These are phyloP conservation scores for Colletotrichum gigasporum DNA, from an alignment of 2,329 filamentous ascomycete species.

Conservation along the genomic window DNA sequence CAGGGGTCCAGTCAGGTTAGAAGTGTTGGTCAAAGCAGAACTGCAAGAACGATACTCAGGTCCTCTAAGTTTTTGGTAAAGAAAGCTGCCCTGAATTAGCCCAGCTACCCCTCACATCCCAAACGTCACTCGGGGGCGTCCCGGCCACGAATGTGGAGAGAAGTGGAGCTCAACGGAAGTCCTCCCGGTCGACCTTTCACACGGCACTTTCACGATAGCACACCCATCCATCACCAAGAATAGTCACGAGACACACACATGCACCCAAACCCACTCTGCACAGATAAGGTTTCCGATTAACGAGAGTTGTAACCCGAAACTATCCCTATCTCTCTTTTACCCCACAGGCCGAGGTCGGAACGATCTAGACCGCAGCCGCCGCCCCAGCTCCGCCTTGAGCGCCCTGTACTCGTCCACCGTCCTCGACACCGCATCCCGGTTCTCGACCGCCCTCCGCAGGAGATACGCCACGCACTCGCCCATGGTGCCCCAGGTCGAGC, in stretches of 20 bases:
- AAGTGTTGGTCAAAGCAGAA: too few relatives aligned
- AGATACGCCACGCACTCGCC: conserved; percentile 40
- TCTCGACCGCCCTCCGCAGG: conserved; percentile 38
- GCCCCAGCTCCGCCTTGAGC: conserved; percentile 39
- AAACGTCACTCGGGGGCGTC: background rate
- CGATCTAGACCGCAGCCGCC: conserved; percentile 38
- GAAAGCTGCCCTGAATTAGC: background rate
- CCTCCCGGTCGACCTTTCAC: conserved; percentile 10
- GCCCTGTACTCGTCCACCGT: conserved; percentile 42
- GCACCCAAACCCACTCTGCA: background rate
- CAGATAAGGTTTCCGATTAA: conserved; percentile 9
- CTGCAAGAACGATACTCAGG: too few relatives aligned
- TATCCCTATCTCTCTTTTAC: background rate
- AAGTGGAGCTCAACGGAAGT: conserved; percentile 8
- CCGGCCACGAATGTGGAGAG: background rate
- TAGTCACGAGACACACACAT: background rate
- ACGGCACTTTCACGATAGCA: background rate
- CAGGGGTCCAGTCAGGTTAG: too few relatives aligned
- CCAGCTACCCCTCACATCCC: conserved; percentile 16
- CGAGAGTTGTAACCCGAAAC: too few relatives aligned
- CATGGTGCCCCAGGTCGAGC: conserved; percentile 40
- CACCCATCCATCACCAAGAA: background rate
- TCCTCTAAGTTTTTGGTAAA: too few relatives aligned
- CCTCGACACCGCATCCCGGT: conserved; percentile 44
- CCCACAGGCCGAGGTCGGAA: conserved; percentile 6